These are phyloP conservation scores for Solanum gracilifrons DNA, from an alignment of 257 asterid genomes.

Conservation along the genomic window DNA sequence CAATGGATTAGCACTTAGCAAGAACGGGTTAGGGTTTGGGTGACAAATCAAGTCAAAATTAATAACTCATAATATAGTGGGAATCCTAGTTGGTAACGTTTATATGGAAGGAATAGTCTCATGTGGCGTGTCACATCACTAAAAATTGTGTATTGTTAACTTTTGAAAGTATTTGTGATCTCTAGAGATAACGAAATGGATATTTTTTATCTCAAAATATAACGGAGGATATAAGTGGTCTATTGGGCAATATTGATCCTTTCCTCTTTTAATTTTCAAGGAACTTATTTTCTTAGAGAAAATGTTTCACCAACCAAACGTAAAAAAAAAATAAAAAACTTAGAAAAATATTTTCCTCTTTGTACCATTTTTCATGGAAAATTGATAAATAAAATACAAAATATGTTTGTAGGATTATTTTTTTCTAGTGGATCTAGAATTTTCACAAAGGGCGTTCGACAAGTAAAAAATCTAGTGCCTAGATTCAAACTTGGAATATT, in stretches of 20 bases:
- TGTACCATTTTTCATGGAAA: neutral
- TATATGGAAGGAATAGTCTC: neutral
- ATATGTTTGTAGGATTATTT: too few species aligned
- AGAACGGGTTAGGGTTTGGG: neutral
- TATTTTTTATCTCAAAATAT: neutral
- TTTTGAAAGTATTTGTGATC: neutral
- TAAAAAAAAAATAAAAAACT: too few species aligned
- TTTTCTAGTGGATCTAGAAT: neutral
- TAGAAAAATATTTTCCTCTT: neutral
- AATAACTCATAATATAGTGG: neutral
- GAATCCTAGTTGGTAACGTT: neutral
- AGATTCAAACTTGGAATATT: too few species aligned
- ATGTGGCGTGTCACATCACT: neutral
- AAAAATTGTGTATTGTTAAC: neutral
- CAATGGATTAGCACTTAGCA: neutral
- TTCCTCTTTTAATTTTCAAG: neutral
- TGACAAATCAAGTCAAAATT: neutral
- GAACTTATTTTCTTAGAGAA: neutral
- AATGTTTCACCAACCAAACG: neutral
- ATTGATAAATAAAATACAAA: neutral
- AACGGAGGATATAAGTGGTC: neutral
- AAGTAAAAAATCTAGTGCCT: too few species aligned
- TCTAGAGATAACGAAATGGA: rapidly evolving
- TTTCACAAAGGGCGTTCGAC: neutral
- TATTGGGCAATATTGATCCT: neutral